Evolutionary conservation across 2,329 filamentous ascomycete species (phyloP), one percentile per base, ranked within the genome.

Genomic region (Fusarium sp.): DNA sequence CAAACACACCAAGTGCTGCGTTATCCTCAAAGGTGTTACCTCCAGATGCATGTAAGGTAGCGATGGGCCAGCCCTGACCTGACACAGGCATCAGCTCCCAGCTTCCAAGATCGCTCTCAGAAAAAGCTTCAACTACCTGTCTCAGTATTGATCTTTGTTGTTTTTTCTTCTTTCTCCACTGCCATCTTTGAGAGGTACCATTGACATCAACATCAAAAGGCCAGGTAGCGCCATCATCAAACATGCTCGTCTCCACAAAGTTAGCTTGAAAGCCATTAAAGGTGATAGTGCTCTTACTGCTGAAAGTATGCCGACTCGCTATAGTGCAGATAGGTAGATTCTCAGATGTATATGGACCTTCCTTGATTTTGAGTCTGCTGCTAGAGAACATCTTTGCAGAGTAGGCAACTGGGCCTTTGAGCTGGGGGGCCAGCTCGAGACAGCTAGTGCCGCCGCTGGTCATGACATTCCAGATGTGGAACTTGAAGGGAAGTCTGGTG

Each of bases 371-470:
- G 11, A 66, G 41, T 3, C 48, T 38, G 13, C 48, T 66, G 22
- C 63, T 66, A 2, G 59, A 64, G 48, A 64, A 66, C 34, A 66
- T 48, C 6, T 66, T 66, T 12, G 48, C 63, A 6, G 48, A 66
- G 17, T 64, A 66, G 3, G 59, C 59, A 0, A 66, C 41, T 9
- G 36, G 36, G 6, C 48, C 63, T 17, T 42, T 56, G 36, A 64
- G 32, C 1, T 64, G 63, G 3, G 63, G 48, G 1, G 41, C 48
- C 2, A 66, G 41, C 3, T 66, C 24, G 3, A 64, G 48, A 15
- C 42, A 13, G 20, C 48, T 64, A 7, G 48, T 36, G 0, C 59
- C 59, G 5, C 42, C 36, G 8, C 24, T 28, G 6, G 59, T 66
- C 18, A 66, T 38, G 5, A 56, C 59, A 3, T 64, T 64, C 59